Evolutionary conservation across 2,329 filamentous ascomycete genomes (phyloP), one percentile per base, ranked within the genome.

Genomic region (Botrytis byssoidea): DNA sequence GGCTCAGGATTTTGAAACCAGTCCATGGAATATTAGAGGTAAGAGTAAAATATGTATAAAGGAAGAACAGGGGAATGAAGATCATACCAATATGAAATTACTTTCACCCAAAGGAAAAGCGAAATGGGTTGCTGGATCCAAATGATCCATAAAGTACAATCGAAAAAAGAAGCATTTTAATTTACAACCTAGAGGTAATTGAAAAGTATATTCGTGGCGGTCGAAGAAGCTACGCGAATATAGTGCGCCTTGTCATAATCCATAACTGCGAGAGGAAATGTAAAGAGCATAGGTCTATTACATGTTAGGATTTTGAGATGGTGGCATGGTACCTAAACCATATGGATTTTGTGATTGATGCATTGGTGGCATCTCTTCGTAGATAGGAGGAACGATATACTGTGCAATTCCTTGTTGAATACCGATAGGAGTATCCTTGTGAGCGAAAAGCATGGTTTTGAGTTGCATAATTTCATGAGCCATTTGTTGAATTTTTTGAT

Each of bases 351-450:
- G 65, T 42, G 35, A 48, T 48, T 46, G 63, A 42, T 57, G 65
- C 48, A 68, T 68, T 3, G 55, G 48, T 22, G 46, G 65, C 35
- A 57, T 51, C 2, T 68, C 65, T 14, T 68, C 48, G 32, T 68
- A 68, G n/a, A 68, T 3, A 29, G 16, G 48, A 22, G 48, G 25
- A 8, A 16, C 25, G 10, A 42, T 1, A 35, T 48, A 32, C 42
- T 35, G 12, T 32, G 46, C 48, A n/a, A 81, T 70, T 29, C 92
- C 92, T 82, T 98, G 95, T 64, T 93, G 91, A 81, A 97, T 93
- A 4, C 94, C 94, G 12, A 98, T 92, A 0, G 95, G 94, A 78
- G 96, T 98, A 82, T 98, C 95, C 82, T 98, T 98, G 83, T 99
- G 96, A 0, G 95, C 95, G 35, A 98, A 87, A 4, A 99, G 86